Conservation (phyloP, 805 yeast genomes). For the Candida quercuum region DNA sequence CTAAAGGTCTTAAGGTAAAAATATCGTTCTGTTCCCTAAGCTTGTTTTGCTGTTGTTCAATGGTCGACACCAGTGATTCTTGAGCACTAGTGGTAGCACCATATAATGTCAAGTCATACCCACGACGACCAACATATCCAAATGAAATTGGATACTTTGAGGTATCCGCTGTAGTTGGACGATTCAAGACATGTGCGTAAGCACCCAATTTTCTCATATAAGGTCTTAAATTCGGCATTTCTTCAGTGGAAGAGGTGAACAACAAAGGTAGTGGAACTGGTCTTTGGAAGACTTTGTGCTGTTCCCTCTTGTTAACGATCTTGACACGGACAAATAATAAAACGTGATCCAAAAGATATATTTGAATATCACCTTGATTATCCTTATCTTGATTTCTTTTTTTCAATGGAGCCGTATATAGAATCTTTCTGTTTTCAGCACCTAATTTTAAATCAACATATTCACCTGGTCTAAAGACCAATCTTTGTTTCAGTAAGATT, state of each 20-base stretch:
- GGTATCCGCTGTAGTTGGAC: slow-evolving; percentile 19
- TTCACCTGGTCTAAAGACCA: slow-evolving; percentile 78
- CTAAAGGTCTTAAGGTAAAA: slow-evolving; percentile 70
- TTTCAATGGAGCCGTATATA: slow-evolving; percentile 72
- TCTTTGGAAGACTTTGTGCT: slow-evolving; percentile 82
- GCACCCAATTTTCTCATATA: slow-evolving; percentile 30
- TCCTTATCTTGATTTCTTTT: slow-evolving; percentile 72
- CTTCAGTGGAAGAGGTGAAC: slow-evolving; percentile 73
- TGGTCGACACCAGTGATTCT: slow-evolving; percentile 72
- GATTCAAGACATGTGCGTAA: slow-evolving; percentile 21
- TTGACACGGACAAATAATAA: slow-evolving; percentile 81
- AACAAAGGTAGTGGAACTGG: slow-evolving; percentile 80
- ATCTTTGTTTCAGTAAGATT: slow-evolving; percentile 77
- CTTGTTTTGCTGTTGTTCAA: slow-evolving; percentile 73
- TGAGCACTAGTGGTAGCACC: slow-evolving; percentile 51
- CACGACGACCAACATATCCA: slow-evolving; percentile 44
- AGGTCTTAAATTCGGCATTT: slow-evolving; percentile 56
- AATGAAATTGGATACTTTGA: slow-evolving; percentile 40
- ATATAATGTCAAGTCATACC: slow-evolving; percentile 37
- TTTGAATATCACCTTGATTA: slow-evolving; percentile 73
- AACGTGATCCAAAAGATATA: slow-evolving; percentile 85
- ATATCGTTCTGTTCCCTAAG: slow-evolving; percentile 71
- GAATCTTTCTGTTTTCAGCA: slow-evolving; percentile 73
- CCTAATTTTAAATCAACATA: slow-evolving; percentile 79
- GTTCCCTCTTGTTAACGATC: slow-evolving; percentile 83